phyloP scores from a whole-genome alignment of 1,284 basidiomycete species.

The Microbotryum lychnidis-dioicae region DNA sequence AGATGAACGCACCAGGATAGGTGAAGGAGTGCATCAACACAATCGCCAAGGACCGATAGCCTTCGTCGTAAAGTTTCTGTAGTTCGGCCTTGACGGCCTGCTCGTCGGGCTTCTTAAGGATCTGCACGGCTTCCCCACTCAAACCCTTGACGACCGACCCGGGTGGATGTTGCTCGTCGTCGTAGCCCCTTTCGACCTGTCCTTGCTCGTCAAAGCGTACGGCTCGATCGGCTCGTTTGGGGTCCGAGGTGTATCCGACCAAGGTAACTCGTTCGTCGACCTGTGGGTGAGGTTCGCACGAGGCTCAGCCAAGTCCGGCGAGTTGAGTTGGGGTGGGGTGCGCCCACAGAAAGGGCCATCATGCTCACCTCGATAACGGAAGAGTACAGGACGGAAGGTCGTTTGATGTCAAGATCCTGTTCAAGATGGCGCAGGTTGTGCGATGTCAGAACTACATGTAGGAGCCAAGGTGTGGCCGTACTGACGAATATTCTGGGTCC shows the following conservation, averaged over 20 bases:
- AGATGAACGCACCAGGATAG: constrained; percentile 48
- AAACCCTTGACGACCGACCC: constrained; percentile 52
- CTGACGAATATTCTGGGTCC: constrained; percentile 13
- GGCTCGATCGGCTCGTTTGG: constrained; percentile 62
- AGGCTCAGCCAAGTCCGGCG: too few relatives aligned
- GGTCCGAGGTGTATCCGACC: constrained; percentile 86
- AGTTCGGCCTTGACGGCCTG: constrained; percentile 49
- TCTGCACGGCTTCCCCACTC: constrained; percentile 82
- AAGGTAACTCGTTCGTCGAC: constrained; percentile 45
- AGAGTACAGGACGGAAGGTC: constrained; percentile 64
- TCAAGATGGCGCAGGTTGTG: background rate
- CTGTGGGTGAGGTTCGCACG: background rate
- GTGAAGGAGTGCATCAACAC: constrained; percentile 89
- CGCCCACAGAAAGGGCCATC: too few relatives aligned
- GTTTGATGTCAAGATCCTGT: constrained; percentile 43
- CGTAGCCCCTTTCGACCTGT: constrained; percentile 56
- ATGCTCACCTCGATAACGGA: constrained; percentile 62
- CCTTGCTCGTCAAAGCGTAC: constrained; percentile 55
- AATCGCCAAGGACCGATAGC: constrained; percentile 75
- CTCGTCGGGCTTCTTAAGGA: constrained; percentile 65
- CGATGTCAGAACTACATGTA: background rate
- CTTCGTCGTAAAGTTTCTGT: constrained; percentile 59
- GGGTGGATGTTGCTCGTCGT: constrained; percentile 64
- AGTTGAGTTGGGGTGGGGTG: too few relatives aligned
- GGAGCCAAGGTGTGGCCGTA: background rate